These are phyloP conservation scores for Didymella glomerata DNA, from an alignment of 2,329 filamentous ascomycete genomes.

Conservation along the genomic window DNA sequence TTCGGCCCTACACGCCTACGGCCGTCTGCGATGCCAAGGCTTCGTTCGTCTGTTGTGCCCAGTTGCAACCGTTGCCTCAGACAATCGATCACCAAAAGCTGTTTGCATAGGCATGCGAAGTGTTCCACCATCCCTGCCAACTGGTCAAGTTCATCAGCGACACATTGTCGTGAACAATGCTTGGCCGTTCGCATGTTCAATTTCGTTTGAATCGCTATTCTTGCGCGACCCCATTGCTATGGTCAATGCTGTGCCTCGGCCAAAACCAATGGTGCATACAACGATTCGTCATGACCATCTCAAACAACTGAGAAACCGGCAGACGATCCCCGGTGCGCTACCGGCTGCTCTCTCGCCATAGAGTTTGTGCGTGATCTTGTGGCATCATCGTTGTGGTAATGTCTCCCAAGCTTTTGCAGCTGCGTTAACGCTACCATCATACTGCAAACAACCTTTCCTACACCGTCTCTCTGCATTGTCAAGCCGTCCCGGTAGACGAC, in stretches of 20 bases:
- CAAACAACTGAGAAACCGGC: slow-evolving; percentile 21
- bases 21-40: slow-evolving; percentile 7
- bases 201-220: neutral
- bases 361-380: slow-evolving; percentile 20
- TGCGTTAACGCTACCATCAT: slow-evolving; percentile 39
- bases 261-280: neutral
- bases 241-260: neutral
- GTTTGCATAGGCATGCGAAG: slow-evolving; percentile 4
- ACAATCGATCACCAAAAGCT: neutral
- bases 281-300: neutral
- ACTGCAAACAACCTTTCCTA: slow-evolving; percentile 41
- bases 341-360: slow-evolving; percentile 20
- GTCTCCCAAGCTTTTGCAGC: slow-evolving; percentile 41
- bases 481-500: slow-evolving; percentile 37
- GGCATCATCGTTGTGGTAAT: slow-evolving; percentile 30
- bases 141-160: neutral
- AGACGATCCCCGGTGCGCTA: slow-evolving; percentile 25
- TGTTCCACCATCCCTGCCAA: neutral
- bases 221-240: neutral
- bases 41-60: neutral
- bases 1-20: slow-evolving; percentile 14
- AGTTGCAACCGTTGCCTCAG: neutral
- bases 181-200: neutral
- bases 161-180: slow-evolving; percentile 4
- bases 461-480: slow-evolving; percentile 32